Percentiles rank a stretch among this genome's conserved stretches.
These are phyloP conservation scores for Neurospora sp. DNA, from an alignment of 495 filamentous ascomycete species.

Conservation along the genomic window DNA sequence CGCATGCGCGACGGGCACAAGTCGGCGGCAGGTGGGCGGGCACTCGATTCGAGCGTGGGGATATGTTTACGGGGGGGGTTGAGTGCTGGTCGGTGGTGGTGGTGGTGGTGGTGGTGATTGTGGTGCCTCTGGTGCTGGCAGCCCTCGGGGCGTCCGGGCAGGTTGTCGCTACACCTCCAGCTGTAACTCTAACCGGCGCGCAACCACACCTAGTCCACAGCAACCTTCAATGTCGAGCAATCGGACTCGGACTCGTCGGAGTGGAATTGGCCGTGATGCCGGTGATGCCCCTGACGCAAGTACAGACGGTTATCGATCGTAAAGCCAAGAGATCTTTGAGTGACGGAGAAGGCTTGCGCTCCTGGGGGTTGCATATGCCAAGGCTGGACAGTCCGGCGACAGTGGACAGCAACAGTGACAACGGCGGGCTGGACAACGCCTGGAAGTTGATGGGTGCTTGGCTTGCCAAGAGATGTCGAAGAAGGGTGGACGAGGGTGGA, in stretches of 20 bases:
- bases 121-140: not conserved
- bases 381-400: slow-evolving; percentile 16
- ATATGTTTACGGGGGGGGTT: not conserved
- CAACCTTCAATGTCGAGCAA: not conserved
- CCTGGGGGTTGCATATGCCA: slow-evolving; percentile 28
- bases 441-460: slow-evolving; percentile 11
- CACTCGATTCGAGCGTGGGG: not conserved
- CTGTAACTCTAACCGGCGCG: not conserved
- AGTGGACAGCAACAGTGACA: not conserved
- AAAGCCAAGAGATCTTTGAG: slow-evolving; percentile 24
- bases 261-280: not conserved
- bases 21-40: not conserved
- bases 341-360: slow-evolving; percentile 16
- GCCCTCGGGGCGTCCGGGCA: not conserved
- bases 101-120: not conserved
- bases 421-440: not conserved
- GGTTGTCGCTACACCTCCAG: not conserved
- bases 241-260: not conserved
- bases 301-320: slow-evolving; percentile 1
- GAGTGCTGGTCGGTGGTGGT: not conserved
- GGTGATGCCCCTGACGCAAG: not conserved
- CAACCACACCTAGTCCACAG: not conserved
- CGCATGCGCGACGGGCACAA: slow-evolving; percentile 1
- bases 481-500: slow-evolving; percentile 5
- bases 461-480: slow-evolving; percentile 21